Percentiles rank a stretch among this genome's conserved stretches.
Conservation (phyloP, 306 rosid species). For the Trichosanthes cucumerina region DNA sequence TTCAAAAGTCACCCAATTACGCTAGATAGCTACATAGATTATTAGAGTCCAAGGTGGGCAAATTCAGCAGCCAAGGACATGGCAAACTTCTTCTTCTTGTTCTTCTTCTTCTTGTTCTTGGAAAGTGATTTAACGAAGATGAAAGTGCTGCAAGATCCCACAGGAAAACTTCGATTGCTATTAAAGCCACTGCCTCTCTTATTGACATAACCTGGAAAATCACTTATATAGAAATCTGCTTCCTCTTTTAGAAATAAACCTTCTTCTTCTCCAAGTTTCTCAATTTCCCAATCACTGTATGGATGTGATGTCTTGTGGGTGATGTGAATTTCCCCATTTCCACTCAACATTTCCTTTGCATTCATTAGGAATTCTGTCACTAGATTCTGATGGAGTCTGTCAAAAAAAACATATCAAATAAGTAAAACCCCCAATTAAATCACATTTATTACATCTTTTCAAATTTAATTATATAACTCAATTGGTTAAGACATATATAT, state of each 20-base stretch:
- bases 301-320: conserved; percentile 26
- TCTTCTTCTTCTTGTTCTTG: not conserved
- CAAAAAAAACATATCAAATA: not conserved
- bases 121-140: not conserved
- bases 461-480: too few relatives aligned
- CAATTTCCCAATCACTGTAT: not conserved
- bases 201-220: not conserved
- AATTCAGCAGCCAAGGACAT: not conserved
- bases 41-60: not conserved
- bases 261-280: not conserved
- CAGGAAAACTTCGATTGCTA: not conserved
- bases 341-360: conserved; percentile 12
- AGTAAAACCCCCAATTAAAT: too few relatives aligned
- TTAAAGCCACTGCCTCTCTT: not conserved
- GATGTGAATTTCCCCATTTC: conserved; percentile 26
- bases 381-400: conserved; percentile 21
- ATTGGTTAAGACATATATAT: too few relatives aligned
- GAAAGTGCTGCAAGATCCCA: not conserved
- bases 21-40: not conserved
- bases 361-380: conserved; percentile 18
- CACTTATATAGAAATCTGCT: not conserved
- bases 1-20: too few relatives aligned
- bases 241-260: not conserved
- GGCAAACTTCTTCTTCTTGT: not conserved
- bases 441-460: too few relatives aligned